A percentile compares a stretch with the other conserved stretches of the same genome.
Conservation (phyloP, 495 filamentous ascomycete genomes). For the Glutinoglossum americanum region DNA sequence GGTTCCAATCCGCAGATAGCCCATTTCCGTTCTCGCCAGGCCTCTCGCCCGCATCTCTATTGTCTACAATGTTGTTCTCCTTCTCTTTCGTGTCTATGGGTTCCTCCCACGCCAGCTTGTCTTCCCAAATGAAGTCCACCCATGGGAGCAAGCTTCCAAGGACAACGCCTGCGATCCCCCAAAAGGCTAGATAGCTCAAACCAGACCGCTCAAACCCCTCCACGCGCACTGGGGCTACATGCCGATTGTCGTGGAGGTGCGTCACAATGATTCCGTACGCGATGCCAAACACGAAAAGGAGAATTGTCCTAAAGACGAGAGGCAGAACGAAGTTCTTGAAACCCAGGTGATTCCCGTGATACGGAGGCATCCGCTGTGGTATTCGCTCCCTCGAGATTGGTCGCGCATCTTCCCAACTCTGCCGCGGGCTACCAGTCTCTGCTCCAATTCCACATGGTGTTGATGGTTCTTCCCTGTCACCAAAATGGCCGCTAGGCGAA, state of each 20-base stretch:
- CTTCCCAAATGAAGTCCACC: conserved; percentile 48
- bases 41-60: background rate
- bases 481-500: conserved; percentile 32
- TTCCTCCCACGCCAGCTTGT: conserved; percentile 8
- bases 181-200: conserved; percentile 51
- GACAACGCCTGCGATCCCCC: conserved; percentile 58
- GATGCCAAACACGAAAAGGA: conserved; percentile 65
- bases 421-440: conserved; percentile 30
- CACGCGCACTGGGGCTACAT: conserved; percentile 40
- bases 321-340: conserved; percentile 26
- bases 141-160: conserved; percentile 67
- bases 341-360: conserved; percentile 6
- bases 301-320: conserved; percentile 28
- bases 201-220: conserved; percentile 24
- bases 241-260: conserved; percentile 52
- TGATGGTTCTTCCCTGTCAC: conserved; percentile 19
- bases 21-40: background rate
- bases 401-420: conserved; percentile 1
- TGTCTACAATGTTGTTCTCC: background rate
- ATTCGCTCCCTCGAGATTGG: conserved; percentile 10
- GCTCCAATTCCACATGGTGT: conserved; percentile 54
- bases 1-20: conserved; percentile 49
- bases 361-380: conserved; percentile 12
- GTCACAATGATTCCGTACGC: conserved; percentile 70
- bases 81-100: conserved; percentile 4